Evolutionary conservation across 2,329 filamentous ascomycete genomes (phyloP), one percentile per base, ranked within the genome.

Genomic region (Colletotrichum spaethianum): DNA sequence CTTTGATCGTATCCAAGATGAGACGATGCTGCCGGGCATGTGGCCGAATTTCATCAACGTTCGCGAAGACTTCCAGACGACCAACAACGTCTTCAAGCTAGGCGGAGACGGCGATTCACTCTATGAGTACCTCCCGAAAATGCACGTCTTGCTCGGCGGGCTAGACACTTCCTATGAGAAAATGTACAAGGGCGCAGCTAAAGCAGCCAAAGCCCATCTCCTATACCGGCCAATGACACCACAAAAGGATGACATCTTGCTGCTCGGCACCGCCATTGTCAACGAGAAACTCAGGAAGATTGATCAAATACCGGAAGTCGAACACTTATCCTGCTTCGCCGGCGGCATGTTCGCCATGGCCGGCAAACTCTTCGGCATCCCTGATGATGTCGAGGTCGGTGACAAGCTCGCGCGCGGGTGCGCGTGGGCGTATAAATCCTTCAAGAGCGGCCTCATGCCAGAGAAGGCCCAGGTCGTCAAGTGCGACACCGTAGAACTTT

Each of bases 31-130:
- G 1, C 93, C 93, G 0, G 93, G 93, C 0, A 85, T 95, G 80
- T 95, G 93, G 92, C 93, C 93, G 1, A 86, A 90, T 53, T 85
- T 83, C 65, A 81, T 94, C 16, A 90, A 92, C 77, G 89, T 78
- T 86, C 86, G 73, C 84, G 86, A 59, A 86, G 87, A 79, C 80
- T 85, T 80, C 78, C 83, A 83, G 65, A 67, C 68, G 1, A 52
- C 68, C 16, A 69, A 73, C 64, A 73, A 76, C 53, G 11, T 72
- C 42, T 85, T 83, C 59, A 82, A 81, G 0, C 76, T 85, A 5
- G 84, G 83, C 5, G 83, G 79, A 7, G 78, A 78, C 52, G 82
- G 80, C n/a, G 85, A 87, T 70, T 86, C 82, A 9, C 73, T 81
- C 0, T 84, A 81, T 60, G 83, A 84, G 64, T 84, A 84, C 67